phyloP scores from a whole-genome alignment of 1,139 yeast genomes.

The Williopsis jadinii region DNA sequence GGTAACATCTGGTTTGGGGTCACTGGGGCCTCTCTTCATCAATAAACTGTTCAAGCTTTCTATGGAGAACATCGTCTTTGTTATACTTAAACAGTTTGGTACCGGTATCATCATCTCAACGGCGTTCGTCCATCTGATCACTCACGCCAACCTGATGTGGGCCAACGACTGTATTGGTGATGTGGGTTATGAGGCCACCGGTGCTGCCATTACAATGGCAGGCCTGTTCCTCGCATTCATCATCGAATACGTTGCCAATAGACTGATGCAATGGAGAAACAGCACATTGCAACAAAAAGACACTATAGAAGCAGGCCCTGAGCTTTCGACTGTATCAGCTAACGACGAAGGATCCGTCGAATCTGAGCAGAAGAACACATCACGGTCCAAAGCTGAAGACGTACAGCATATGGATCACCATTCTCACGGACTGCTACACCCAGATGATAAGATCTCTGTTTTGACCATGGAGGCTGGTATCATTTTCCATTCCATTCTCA shows the following conservation, averaged over 20 bases:
- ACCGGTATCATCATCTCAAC: conserved; percentile 84
- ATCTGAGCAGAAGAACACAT: not conserved
- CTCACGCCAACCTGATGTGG: conserved; percentile 47
- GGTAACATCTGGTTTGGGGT: conserved; percentile 23
- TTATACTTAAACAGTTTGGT: conserved; percentile 63
- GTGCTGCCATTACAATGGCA: conserved; percentile 15
- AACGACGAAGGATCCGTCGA: no score
- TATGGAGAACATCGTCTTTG: conserved; percentile 45
- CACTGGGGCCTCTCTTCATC: conserved; percentile 30
- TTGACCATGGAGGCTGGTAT: conserved; percentile 54
- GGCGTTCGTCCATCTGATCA: conserved; percentile 69
- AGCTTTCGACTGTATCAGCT: no score
- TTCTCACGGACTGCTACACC: conserved; percentile 4
- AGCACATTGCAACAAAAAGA: not conserved
- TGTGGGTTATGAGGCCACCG: conserved; percentile 11
- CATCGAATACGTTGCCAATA: conserved; percentile 10
- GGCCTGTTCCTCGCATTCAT: conserved; percentile 14
- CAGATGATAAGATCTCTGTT: conserved; percentile 8
- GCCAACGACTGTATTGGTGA: conserved; percentile 11
- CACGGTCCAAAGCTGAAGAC: not conserved
- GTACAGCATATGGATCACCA: conserved; percentile 1
- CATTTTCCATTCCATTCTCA: conserved; percentile 64
- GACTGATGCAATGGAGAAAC: conserved; percentile 7
- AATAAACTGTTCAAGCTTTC: conserved; percentile 37
- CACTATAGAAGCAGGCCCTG: no score